These are phyloP conservation scores for Globisporangium nunn DNA, from an alignment of 352 stramenopile genomes.

Conservation along the genomic window DNA sequence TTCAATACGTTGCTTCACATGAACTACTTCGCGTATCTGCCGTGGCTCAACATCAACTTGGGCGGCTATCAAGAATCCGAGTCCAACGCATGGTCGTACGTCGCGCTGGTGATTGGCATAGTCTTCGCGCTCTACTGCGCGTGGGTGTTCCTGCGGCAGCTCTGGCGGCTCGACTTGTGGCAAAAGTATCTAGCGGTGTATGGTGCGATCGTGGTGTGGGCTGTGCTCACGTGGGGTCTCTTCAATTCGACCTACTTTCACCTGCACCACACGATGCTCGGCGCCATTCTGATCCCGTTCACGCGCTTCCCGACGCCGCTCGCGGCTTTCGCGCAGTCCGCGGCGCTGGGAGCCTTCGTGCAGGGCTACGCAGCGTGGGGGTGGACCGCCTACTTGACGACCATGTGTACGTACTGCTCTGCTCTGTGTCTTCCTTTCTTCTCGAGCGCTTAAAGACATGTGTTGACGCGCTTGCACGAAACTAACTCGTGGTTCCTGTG, in stretches of 20 bases:
- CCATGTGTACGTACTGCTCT: conserved; percentile 33
- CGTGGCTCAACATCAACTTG: conserved; percentile 68
- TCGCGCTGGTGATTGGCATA: conserved; percentile 35
- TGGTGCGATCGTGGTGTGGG: conserved; percentile 14
- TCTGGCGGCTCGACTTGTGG: conserved; percentile 39
- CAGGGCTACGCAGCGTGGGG: conserved; percentile 75
- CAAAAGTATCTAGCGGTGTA: conserved; percentile 33
- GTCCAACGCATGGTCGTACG: conserved; percentile 51
- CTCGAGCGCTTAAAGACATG: no score
- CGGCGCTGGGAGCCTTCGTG: conserved; percentile 49
- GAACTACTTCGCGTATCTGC: conserved; percentile 62
- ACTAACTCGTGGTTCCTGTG: not conserved
- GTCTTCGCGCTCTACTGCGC: conserved; percentile 24
- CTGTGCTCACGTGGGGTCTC: conserved; percentile 43
- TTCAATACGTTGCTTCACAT: conserved; percentile 72
- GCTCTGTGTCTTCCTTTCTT: not conserved
- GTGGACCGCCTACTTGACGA: conserved; percentile 61
- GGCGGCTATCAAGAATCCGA: conserved; percentile 47
- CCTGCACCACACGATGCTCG: conserved; percentile 71
- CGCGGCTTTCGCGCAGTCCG: conserved; percentile 47
- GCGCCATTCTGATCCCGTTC: conserved; percentile 51
- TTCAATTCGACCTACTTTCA: conserved; percentile 64
- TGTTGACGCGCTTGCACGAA: not conserved
- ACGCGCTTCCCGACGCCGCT: conserved; percentile 54
- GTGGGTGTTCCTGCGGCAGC: conserved; percentile 29